Percentiles rank a stretch among this genome's conserved stretches.
Conservation (phyloP, 2,329 filamentous ascomycete species). For the Scleromitrula shiraiana region DNA sequence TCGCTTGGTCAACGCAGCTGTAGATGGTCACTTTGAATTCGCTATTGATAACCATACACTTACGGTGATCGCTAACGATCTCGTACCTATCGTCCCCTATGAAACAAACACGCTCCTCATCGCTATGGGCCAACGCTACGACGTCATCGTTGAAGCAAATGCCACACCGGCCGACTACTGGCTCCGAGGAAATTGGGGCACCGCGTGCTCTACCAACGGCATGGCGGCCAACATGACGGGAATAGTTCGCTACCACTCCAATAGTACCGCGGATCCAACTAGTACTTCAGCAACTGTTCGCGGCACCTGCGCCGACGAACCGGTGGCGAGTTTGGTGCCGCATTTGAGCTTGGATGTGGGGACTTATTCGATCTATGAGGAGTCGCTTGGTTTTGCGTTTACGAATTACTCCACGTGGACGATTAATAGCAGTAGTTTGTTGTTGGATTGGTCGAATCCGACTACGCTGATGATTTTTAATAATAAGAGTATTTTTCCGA, state of each 20-base stretch:
- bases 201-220: slow-evolving; percentile 48
- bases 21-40: slow-evolving; percentile 39
- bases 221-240: slow-evolving; percentile 40
- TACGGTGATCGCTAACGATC: slow-evolving; percentile 49
- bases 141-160: slow-evolving; percentile 41
- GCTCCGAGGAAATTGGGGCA: slow-evolving; percentile 39
- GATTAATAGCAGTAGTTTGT: slow-evolving; percentile 40
- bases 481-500: slow-evolving; percentile 25
- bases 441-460: slow-evolving; percentile 40
- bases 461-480: slow-evolving; percentile 33
- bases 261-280: slow-evolving; percentile 28
- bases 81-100: slow-evolving; percentile 51
- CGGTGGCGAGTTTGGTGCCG: slow-evolving; percentile 23
- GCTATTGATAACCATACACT: slow-evolving; percentile 49
- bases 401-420: slow-evolving; percentile 38
- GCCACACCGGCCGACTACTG: slow-evolving; percentile 51
- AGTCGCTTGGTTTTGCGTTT: slow-evolving; percentile 14
- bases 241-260: slow-evolving; percentile 35
- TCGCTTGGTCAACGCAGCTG: slow-evolving; percentile 38
- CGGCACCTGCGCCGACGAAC: slow-evolving; percentile 27
- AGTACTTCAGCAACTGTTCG: slow-evolving; percentile 18
- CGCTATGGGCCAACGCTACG: slow-evolving; percentile 45
- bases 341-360: slow-evolving; percentile 22
- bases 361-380: slow-evolving; percentile 10
- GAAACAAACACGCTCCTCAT: slow-evolving; percentile 44